Percentiles rank a stretch among this genome's conserved stretches.
Conservation (phyloP, 192 early-diverging fungal genomes). For the Radiomyces spectabilis region DNA sequence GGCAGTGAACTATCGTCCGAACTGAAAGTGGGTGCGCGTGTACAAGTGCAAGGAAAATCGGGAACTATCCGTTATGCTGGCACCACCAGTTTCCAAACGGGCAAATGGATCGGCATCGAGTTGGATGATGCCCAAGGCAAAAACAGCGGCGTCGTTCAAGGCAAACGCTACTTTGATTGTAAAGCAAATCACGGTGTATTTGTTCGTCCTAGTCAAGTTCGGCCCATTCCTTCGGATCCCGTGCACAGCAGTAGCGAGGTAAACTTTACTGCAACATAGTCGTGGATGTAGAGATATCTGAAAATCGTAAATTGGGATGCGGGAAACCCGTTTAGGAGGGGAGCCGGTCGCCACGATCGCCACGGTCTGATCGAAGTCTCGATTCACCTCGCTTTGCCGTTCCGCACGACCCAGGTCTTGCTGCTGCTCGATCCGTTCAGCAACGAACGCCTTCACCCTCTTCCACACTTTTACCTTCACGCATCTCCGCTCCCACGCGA, state of each 20-base stretch:
- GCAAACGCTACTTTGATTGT: constrained; percentile 75
- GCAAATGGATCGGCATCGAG: constrained; percentile 89
- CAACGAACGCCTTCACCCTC: constrained; percentile 14
- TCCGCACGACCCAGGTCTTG: constrained; percentile 14
- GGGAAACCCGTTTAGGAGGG: no score
- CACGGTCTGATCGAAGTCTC: background rate
- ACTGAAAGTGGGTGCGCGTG: constrained; percentile 33
- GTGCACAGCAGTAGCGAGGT: background rate
- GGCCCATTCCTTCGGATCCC: background rate
- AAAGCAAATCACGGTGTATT: constrained; percentile 66
- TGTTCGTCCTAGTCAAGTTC: constrained; percentile 61
- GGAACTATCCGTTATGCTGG: constrained; percentile 82
- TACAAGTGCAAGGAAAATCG: constrained; percentile 43
- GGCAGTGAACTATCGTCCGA: constrained; percentile 10
- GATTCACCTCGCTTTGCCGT: constrained; percentile 19
- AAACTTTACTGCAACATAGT: no score
- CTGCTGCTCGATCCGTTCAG: constrained; percentile 12
- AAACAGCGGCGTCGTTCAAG: constrained; percentile 72
- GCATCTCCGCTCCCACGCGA: constrained; percentile 11
- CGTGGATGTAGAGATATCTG: no score
- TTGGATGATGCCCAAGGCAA: constrained; percentile 68
- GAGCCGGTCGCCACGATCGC: no score
- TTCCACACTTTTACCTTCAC: constrained; percentile 16
- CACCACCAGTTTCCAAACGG: constrained; percentile 71
- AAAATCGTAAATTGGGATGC: no score